phyloP scores from a whole-genome alignment of 805 yeast species.

The Metschnikowia amazonensis region DNA sequence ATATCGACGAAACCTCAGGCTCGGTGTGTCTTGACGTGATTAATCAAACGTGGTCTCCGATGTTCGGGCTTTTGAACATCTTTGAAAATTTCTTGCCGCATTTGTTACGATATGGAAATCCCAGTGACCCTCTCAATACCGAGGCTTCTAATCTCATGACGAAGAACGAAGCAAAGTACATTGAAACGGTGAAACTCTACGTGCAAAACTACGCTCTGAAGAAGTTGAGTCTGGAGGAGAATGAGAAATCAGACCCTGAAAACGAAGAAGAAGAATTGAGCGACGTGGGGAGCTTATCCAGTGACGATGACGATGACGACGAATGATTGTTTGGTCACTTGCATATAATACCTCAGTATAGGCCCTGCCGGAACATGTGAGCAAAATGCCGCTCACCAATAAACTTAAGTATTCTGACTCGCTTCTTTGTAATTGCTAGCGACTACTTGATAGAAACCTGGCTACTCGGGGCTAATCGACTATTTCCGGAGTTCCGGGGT shows the following conservation, averaged over 20 bases:
- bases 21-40: slow-evolving; percentile 94
- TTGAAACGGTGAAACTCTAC: slow-evolving; percentile 65
- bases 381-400: neutral
- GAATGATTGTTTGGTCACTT: neutral
- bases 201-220: slow-evolving; percentile 60
- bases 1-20: slow-evolving; percentile 86
- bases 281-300: slow-evolving; percentile 47
- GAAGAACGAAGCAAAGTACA: slow-evolving; percentile 63
- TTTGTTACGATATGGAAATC: slow-evolving; percentile 84
- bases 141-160: slow-evolving; percentile 81
- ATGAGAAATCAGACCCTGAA: slow-evolving; percentile 28
- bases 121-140: slow-evolving; percentile 88
- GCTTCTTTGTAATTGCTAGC: neutral
- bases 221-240: slow-evolving; percentile 40
- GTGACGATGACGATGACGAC: slow-evolving; percentile 37
- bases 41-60: slow-evolving; percentile 97
- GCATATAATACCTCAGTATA: neutral
- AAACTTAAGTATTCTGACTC: neutral
- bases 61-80: slow-evolving; percentile 87
- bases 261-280: slow-evolving; percentile 44
- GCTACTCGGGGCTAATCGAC: no score
- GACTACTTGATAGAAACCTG: neutral
- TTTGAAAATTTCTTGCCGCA: slow-evolving; percentile 94
- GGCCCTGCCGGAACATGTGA: neutral
- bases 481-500: neutral